These are phyloP conservation scores for Cryptococcus jaspeensis DNA, from an alignment of 1,284 basidiomycete genomes.

Conservation along the genomic window DNA sequence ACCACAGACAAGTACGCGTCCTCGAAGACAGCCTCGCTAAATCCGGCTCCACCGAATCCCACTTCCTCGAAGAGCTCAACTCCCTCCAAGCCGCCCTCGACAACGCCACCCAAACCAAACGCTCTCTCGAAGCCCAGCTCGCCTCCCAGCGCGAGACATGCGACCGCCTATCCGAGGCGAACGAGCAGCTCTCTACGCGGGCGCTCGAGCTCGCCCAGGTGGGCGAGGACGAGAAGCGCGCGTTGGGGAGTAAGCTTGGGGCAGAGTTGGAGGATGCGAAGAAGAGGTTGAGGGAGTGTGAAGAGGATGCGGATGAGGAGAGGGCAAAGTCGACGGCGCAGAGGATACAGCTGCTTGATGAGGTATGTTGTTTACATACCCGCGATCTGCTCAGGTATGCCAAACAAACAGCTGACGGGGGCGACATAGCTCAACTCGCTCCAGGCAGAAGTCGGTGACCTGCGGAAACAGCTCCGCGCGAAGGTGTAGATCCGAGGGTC, in stretches of 20 bases:
- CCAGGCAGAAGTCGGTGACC: constrained; percentile 46
- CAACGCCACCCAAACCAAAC: constrained; percentile 62
- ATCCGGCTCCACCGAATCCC: constrained; percentile 33
- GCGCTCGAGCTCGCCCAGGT: constrained; percentile 73
- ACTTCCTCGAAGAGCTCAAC: constrained; percentile 61
- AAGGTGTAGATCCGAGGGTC: constrained; percentile 5
- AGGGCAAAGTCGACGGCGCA: constrained; percentile 42
- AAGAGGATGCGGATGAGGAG: constrained; percentile 45
- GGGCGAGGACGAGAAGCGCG: constrained; percentile 53
- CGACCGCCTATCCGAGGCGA: constrained; percentile 69
- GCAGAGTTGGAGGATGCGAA: constrained; percentile 38
- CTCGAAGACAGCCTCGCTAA: constrained; percentile 69
- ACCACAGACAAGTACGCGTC: constrained; percentile 62
- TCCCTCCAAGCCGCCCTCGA: constrained; percentile 64
- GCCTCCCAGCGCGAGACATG: constrained; percentile 69
- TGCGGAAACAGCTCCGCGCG: constrained; percentile 42
- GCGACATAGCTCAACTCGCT: constrained; percentile 43
- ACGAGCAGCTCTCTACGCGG: constrained; percentile 68
- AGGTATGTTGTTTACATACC: constrained; percentile 32
- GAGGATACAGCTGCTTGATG: constrained; percentile 49
- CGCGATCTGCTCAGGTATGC: neutral
- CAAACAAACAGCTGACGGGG: neutral
- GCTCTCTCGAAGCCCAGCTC: constrained; percentile 65
- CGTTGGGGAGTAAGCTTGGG: constrained; percentile 28
- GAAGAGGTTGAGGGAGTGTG: constrained; percentile 25